Evolutionary conservation across 805 yeast genomes (phyloP), one percentile per base, ranked within the genome.

Genomic region (Saccharomyces jurei): DNA sequence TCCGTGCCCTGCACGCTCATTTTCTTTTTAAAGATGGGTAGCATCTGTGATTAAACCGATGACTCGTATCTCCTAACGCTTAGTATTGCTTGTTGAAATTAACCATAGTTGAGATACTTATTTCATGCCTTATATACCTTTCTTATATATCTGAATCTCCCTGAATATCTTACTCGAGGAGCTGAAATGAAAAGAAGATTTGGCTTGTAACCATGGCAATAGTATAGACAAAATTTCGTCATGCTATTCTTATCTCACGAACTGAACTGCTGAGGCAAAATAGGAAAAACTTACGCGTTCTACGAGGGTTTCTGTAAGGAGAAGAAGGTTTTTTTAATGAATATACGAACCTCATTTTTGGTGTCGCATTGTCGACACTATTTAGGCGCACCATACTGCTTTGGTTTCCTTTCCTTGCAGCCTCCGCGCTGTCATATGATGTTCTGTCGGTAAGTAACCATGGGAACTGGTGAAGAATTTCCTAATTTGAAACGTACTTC

Each of bases 291-390:
- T 36, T 36, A 36, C 44, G 44, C 44, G 44, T 36, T 17, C 44
- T 17, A 36, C 44, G 44, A 9, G 9, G 25, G 1, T 17, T 36
- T 36, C 25, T 17, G 4, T 36, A 17, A 3, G 17, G 11, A 36
- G 6, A 17, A 8, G 2, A 17, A 5, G 6, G 11, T 30, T 47
- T 25, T 41, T 21, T 50, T n/a, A 14, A 51, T 36, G 52, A 49
- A 48, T 49, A 31, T 50, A 26, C 41, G 51, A 51, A 6, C 53
- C 52, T 17, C 56, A 53, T 51, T 56, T 52, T 50, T 55, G 60
- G 31, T 52, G 52, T 46, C 58, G 49, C 30, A 46, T 22, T 46
- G 30, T 26, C 22, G 28, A 17, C 49, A 28, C 49, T 28, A 46
- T 46, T 46, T 46, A 14, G 9, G 30, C 49, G 28, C 30, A 14